A percentile compares a stretch with the other conserved stretches of the same genome.
Evolutionary conservation across 2,329 filamentous ascomycete genomes (phyloP).

Genomic region (Hypoxylon sp.): DNA sequence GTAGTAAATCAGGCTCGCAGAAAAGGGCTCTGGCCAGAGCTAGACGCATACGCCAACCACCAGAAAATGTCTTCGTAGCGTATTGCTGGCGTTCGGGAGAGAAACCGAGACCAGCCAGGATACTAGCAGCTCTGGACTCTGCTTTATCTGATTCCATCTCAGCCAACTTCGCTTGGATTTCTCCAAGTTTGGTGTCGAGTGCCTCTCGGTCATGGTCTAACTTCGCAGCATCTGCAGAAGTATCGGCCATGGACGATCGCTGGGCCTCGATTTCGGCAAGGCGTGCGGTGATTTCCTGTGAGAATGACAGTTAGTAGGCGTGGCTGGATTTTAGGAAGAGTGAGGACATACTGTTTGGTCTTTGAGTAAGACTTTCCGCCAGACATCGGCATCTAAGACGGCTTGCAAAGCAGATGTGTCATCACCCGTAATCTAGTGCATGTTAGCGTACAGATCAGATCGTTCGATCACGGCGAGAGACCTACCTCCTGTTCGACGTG

Average conservation of each 20-base stretch:
- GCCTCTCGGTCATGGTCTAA: slow-evolving; percentile 91
- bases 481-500: slow-evolving; percentile 97
- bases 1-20: slow-evolving; percentile 94
- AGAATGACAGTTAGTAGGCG: slow-evolving; percentile 53
- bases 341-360: slow-evolving; percentile 80
- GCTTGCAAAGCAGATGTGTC: slow-evolving; percentile 96
- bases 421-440: slow-evolving; percentile 84
- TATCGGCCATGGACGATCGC: slow-evolving; percentile 86
- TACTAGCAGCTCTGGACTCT: slow-evolving; percentile 93
- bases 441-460: slow-evolving; percentile 42
- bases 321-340: neutral
- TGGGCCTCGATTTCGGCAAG: slow-evolving; percentile 83
- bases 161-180: slow-evolving; percentile 90
- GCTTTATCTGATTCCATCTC: slow-evolving; percentile 99
- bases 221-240: slow-evolving; percentile 86
- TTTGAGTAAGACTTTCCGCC: slow-evolving; percentile 93
- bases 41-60: slow-evolving; percentile 99
- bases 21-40: slow-evolving; percentile 95
- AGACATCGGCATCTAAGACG: slow-evolving; percentile 96
- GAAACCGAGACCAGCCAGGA: slow-evolving; percentile 96
- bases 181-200: slow-evolving; percentile 89
- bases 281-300: slow-evolving; percentile 81
- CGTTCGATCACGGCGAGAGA: neutral
- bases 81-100: slow-evolving; percentile 92
- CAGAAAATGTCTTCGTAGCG: slow-evolving; percentile 97